Base-by-base conservation (phyloP, 116 monocot species). In the Trichopus zeylanicus region DNA sequence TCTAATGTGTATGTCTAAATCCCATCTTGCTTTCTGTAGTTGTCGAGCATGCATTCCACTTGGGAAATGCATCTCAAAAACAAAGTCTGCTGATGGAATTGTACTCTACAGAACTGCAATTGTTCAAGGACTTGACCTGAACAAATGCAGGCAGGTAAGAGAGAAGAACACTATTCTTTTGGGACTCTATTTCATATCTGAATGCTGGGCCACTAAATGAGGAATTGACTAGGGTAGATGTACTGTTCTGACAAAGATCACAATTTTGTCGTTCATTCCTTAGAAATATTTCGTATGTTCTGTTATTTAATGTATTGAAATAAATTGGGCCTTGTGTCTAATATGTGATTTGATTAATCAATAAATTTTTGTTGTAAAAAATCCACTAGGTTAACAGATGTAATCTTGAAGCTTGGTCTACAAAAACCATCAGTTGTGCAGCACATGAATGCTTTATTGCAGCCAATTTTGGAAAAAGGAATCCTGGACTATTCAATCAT, bases 401-500 rank as follows among this genome's bases (percentile, higher is more conserved):
- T 90, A 69, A 90, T 97, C 66, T 74, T 81, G 22, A 90, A 87
- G 64, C 73, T 87, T 53, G 83, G 87, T 60, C 66, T 97, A 48
- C 83, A 90, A 27, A 90, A 75, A 59, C 66, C 81, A 68, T 83
- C 81, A 26, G 95, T 97, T 7, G 33, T 97, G 49, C 84, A 90
- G 38, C 81, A 91, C 69, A 97, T 97, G 87, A 76, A 61, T 55
- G 60, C 74, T 59, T 68, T 84, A 34, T 87, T 97, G 64, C 81
- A 90, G 53, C 79, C 79, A 52, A 71, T 97, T 68, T 70, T 97
- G 62, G 87, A 84, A 65, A 97, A 97, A 75, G 91, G 95, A 65
- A 97, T 87, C 60, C 42, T 90, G 29, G 91, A 90, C 46, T 81
- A 87, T 68, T 90, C 91, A 46, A 90, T 97, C 22, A 59, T 90